Evolutionary conservation across 805 yeast species (phyloP), one percentile per base, ranked within the genome.

Genomic region (Maudiozyma saulgeensis): DNA sequence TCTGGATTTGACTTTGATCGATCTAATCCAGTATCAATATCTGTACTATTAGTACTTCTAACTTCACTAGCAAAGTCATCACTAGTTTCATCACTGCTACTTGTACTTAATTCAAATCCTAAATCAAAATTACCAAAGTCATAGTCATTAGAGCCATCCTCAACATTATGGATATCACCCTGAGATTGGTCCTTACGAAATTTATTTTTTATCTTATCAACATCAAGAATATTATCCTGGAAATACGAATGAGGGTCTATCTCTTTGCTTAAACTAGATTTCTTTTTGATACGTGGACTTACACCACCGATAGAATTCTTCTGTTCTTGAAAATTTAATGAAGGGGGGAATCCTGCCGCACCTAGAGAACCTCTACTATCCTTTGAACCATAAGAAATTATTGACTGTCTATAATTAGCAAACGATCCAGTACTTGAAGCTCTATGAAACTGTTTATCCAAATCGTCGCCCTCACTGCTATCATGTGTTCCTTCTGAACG

Each of bases 251-350:
- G 21, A 6, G 58, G 48, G 21, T 54, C 52, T 18, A 59, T 58
- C 44, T 61, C 63, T 41, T 53, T 58, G 45, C 65, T 60, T 21
- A 60, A 40, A 40, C 64, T 61, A 2, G 66, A 61, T 39, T 62
- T 60, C 35, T 59, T 58, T 45, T 54, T 57, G 31, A 48, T 48
- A 4, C 44, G 47, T 23, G 56, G 51, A 21, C 50, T 47, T 13
- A 53, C 45, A 8, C 38, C 40, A 9, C 53, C 39, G 8, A 41
- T 44, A 2, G 61, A 48, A 34, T 42, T 50, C 40, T 48, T 52
- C 19, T 44, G 47, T 37, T 51, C 50, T 4, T 46, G 51, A 21
- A 48, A 45, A n/a, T 43, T 45, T 38, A 43, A 38, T 7, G 46
- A 44, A 0, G 52, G 43, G 1, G 64, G 57, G 23, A 51, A 53